Conservation (phyloP, 108 stramenopile species). For the Cyclotella cryptica region DNA sequence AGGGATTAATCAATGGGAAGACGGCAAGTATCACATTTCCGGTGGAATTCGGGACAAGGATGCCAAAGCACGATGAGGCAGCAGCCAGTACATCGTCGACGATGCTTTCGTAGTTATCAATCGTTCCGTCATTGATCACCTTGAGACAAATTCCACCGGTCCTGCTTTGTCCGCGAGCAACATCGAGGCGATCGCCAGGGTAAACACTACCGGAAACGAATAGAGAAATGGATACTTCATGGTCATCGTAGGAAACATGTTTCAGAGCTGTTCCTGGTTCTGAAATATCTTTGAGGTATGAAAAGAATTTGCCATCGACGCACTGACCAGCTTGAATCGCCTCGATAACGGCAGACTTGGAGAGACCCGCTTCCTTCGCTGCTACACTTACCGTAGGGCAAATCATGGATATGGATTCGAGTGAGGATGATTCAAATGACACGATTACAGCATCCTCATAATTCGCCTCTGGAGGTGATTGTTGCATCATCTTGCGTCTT, state of each 20-base stretch:
- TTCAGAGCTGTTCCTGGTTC: not conserved
- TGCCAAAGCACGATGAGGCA: constrained; percentile 36
- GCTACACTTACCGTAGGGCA: constrained; percentile 19
- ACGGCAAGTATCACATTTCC: constrained; percentile 22
- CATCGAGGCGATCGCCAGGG: constrained; percentile 40
- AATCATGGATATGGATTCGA: constrained; percentile 31
- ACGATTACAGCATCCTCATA: constrained; percentile 12
- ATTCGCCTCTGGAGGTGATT: not conserved
- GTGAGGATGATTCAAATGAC: constrained; percentile 6
- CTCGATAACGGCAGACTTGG: constrained; percentile 7
- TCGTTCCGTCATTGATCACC: constrained; percentile 26
- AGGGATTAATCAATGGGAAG: constrained; percentile 56
- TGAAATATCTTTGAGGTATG: constrained; percentile 4
- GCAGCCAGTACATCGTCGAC: constrained; percentile 21
- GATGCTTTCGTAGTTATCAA: constrained; percentile 7
- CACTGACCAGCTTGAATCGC: constrained; percentile 15
- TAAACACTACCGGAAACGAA: constrained; percentile 45
- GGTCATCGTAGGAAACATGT: not conserved
- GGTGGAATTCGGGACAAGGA: constrained; percentile 13
- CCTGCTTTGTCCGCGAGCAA: constrained; percentile 40
- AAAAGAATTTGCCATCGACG: constrained; percentile 33
- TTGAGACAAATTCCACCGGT: constrained; percentile 55
- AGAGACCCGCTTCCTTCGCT: constrained; percentile 25
- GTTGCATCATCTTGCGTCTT: constrained; percentile 23
- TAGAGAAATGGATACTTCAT: constrained; percentile 24